phyloP scores from a whole-genome alignment of 2,329 filamentous ascomycete species.

The Colletotrichum lindemuthianum region DNA sequence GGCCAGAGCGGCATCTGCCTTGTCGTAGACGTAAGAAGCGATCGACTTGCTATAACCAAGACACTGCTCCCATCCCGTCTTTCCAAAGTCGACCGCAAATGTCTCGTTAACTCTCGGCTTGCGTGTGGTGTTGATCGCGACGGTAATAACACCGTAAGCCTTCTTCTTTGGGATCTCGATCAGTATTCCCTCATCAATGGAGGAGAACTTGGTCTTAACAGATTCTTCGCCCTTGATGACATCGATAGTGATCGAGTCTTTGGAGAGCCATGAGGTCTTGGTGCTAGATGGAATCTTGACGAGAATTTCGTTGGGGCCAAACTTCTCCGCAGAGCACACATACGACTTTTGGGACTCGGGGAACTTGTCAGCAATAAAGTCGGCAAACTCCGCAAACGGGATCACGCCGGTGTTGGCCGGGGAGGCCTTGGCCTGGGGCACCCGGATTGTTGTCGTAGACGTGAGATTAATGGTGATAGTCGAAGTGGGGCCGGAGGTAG shows the following conservation, averaged over 20 bases:
- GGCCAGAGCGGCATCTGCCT: conserved; percentile 41
- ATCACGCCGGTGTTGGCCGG: conserved; percentile 43
- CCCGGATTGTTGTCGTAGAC: conserved; percentile 48
- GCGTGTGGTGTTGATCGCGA: conserved; percentile 67
- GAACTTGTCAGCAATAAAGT: conserved; percentile 52
- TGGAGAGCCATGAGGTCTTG: conserved; percentile 65
- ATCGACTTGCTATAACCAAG: conserved; percentile 56
- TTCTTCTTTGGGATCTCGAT: conserved; percentile 64
- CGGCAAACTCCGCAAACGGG: conserved; percentile 53
- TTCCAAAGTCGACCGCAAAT: conserved; percentile 69
- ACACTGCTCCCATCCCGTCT: conserved; percentile 54
- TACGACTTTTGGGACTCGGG: conserved; percentile 44
- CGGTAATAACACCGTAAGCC: conserved; percentile 66
- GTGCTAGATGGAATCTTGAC: conserved; percentile 62
- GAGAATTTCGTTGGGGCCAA: conserved; percentile 61
- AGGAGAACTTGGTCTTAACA: conserved; percentile 60
- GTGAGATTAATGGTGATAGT: conserved; percentile 51
- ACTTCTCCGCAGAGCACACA: conserved; percentile 57
- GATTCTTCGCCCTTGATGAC: conserved; percentile 59
- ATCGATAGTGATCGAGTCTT: conserved; percentile 65
- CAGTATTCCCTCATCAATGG: conserved; percentile 61
- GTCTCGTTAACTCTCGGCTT: conserved; percentile 70
- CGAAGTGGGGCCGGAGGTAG: conserved; percentile 36
- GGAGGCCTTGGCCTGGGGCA: conserved; percentile 40
- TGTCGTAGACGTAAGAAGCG: conserved; percentile 52